Percentiles rank a stretch among this genome's conserved stretches.
Evolutionary conservation across 306 rosid genomes (phyloP).

Genomic region (Cucumis hystrix): DNA sequence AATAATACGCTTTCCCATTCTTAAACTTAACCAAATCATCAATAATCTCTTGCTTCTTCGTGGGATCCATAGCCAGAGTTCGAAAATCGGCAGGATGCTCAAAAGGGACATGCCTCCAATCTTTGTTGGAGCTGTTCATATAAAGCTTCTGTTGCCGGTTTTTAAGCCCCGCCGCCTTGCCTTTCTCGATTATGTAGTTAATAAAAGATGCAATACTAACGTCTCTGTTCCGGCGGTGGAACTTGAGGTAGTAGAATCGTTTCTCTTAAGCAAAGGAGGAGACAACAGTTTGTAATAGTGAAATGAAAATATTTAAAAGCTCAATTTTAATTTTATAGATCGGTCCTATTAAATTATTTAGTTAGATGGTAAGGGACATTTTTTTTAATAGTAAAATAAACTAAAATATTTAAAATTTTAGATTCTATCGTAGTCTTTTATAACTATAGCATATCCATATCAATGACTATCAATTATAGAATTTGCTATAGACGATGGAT

Average conservation of each 20-base stretch:
- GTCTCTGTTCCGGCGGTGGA: constrained; percentile 44
- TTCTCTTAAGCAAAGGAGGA: constrained; percentile 2
- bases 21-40: constrained; percentile 30
- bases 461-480: too few species aligned
- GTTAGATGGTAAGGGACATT: too few species aligned
- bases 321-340: too few species aligned
- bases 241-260: constrained; percentile 49
- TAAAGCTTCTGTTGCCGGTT: constrained; percentile 60
- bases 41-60: constrained; percentile 30
- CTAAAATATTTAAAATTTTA: too few species aligned
- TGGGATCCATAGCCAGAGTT: constrained; percentile 33
- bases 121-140: constrained; percentile 38
- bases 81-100: constrained; percentile 45
- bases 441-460: too few species aligned
- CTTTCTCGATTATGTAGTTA: constrained; percentile 35
- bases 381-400: too few species aligned
- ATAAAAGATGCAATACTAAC: constrained; percentile 34
- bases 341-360: too few species aligned
- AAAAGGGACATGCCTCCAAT: constrained; percentile 17
- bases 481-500: too few species aligned
- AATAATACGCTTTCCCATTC: constrained; percentile 37
- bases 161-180: constrained; percentile 28
- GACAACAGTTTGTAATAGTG: too few species aligned
- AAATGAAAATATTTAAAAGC: too few species aligned
- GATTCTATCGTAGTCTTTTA: too few species aligned